Conservation (phyloP, 163 green algal species). For the Volvox carteri region DNA sequence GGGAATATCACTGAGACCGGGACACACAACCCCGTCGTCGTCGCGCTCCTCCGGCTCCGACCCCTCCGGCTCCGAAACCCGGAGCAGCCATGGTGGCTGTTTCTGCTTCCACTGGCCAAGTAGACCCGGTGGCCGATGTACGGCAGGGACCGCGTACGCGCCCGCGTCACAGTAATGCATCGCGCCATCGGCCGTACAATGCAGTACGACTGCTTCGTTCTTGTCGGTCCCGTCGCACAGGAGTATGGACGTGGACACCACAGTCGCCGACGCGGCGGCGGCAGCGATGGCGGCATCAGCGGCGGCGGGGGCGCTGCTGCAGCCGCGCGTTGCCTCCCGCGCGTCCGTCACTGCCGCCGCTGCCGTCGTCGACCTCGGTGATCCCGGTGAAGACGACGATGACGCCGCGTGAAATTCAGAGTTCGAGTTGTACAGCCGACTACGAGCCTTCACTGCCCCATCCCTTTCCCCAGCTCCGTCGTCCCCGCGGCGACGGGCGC, state of each 20-base stretch:
- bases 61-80: background rate
- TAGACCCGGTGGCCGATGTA: background rate
- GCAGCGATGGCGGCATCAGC: no score
- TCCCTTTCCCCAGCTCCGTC: background rate
- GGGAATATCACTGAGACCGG: no score
- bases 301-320: no score
- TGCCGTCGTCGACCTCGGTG: no score
- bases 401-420: no score
- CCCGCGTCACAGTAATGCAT: constrained; percentile 20
- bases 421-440: no score
- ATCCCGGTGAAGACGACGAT: no score
- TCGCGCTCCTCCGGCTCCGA: background rate
- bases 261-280: background rate
- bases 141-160: constrained; percentile 14
- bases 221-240: background rate
- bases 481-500: background rate
- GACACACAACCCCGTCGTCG: background rate
- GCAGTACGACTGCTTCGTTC: constrained; percentile 19
- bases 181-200: constrained; percentile 30
- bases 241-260: constrained; percentile 10
- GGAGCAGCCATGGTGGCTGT: no score
- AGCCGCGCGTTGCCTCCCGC: no score
- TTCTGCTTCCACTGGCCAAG: no score
- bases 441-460: no score
- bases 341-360: no score